Percentiles rank a stretch among this genome's conserved stretches.
phyloP scores from a whole-genome alignment of 23 red algal genomes.

The Gracilaria gracilis region DNA sequence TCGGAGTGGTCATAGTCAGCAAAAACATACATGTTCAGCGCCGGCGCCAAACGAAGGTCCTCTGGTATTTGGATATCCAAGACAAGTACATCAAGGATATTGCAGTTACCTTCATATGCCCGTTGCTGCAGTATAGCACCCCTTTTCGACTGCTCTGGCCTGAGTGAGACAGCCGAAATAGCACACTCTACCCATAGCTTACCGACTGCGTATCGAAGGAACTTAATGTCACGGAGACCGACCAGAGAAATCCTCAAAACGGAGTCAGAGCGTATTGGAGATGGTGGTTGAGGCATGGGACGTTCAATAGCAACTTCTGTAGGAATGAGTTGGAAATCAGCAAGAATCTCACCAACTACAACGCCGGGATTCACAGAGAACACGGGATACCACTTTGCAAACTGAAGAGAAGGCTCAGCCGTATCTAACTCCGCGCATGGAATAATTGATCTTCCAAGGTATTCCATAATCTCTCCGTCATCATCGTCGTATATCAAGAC shows the following conservation, averaged over 20 bases:
- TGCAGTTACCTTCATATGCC: constrained; percentile 82
- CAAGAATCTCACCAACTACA: constrained; percentile 84
- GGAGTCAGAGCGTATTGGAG: constrained; percentile 44
- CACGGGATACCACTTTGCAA: constrained; percentile 88
- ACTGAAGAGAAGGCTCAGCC: constrained; percentile 49
- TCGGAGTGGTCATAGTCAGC: constrained; percentile 61
- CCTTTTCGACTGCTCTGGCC: constrained; percentile 59
- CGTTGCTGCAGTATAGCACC: constrained; percentile 77
- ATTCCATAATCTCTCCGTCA: constrained; percentile 60
- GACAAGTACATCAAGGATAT: constrained; percentile 74
- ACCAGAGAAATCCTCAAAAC: constrained; percentile 82
- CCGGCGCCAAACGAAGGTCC: constrained; percentile 61
- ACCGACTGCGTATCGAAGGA: constrained; percentile 68
- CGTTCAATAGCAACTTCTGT: constrained; percentile 55
- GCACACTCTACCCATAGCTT: constrained; percentile 72
- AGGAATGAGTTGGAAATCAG: constrained; percentile 90
- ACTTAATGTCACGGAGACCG: constrained; percentile 76
- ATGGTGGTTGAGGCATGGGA: constrained; percentile 51
- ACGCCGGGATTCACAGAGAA: constrained; percentile 90
- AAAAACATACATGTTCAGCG: constrained; percentile 77
- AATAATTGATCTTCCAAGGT: constrained; percentile 89
- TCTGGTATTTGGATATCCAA: constrained; percentile 80
- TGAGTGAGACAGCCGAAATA: constrained; percentile 48
- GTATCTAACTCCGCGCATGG: constrained; percentile 62
- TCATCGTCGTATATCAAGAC: constrained; percentile 83